Percentiles rank a stretch among this genome's conserved stretches.
Conservation (phyloP, 2,329 filamentous ascomycete genomes). For the Clarireedia homoeocarpa region DNA sequence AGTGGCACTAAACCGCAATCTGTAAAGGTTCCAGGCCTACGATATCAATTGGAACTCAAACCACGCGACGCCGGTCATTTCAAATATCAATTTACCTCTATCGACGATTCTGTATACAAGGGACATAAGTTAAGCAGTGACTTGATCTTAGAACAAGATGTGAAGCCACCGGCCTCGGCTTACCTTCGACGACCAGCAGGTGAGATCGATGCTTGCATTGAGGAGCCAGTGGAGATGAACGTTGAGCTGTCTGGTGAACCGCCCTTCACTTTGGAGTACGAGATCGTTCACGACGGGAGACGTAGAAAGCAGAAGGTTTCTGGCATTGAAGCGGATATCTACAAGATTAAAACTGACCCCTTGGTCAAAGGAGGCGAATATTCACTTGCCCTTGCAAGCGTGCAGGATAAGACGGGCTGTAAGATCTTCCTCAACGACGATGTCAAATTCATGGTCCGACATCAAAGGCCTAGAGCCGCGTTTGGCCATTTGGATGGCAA, state of each 20-base stretch:
- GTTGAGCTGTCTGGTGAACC: conserved; percentile 72
- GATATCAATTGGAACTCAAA: conserved; percentile 77
- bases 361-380: conserved; percentile 84
- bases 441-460: conserved; percentile 75
- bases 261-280: conserved; percentile 87
- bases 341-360: conserved; percentile 67
- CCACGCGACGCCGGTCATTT: conserved; percentile 78
- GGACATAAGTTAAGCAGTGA: conserved; percentile 53
- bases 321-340: conserved; percentile 53
- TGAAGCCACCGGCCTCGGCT: conserved; percentile 86
- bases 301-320: conserved; percentile 60
- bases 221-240: conserved; percentile 68
- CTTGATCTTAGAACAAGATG: conserved; percentile 72
- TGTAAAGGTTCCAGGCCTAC: conserved; percentile 58
- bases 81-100: conserved; percentile 73
- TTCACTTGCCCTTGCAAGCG: conserved; percentile 72
- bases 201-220: conserved; percentile 67
- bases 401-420: conserved; percentile 81
- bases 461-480: conserved; percentile 76
- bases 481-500: conserved; percentile 84
- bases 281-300: conserved; percentile 83
- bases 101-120: conserved; percentile 77
- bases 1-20: conserved; percentile 36
- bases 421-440: conserved; percentile 80
- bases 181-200: conserved; percentile 51